Conservation (phyloP, 2,329 filamentous ascomycete species). For the Pseudogymnoascus sp. region DNA sequence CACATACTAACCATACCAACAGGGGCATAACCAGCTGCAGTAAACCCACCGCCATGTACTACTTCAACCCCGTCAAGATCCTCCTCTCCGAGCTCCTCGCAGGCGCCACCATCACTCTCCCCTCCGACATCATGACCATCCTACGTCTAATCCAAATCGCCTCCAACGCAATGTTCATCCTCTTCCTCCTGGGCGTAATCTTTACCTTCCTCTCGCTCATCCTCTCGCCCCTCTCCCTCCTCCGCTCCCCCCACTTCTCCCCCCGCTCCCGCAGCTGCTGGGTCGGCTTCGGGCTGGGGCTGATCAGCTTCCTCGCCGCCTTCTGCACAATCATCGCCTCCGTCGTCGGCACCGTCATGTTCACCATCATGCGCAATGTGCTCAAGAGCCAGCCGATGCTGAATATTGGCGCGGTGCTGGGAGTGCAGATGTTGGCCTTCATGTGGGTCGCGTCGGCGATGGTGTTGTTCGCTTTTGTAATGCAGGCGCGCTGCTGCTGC, state of each 20-base stretch:
- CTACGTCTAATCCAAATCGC: constrained; percentile 66
- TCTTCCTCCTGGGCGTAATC: constrained; percentile 67
- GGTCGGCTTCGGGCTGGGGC: constrained; percentile 58
- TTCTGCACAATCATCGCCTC: constrained; percentile 62
- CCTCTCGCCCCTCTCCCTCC: constrained; percentile 37
- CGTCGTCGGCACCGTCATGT: constrained; percentile 75
- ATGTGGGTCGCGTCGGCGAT: constrained; percentile 77
- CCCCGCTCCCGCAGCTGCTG: constrained; percentile 38
- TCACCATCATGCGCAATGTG: constrained; percentile 70
- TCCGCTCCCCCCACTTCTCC: constrained; percentile 1
- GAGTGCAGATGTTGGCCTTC: constrained; percentile 70
- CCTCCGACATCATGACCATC: constrained; percentile 63
- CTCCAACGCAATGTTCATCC: constrained; percentile 80
- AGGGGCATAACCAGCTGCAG: constrained; percentile 73
- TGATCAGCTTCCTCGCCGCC: constrained; percentile 60
- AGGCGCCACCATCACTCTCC: constrained; percentile 76
- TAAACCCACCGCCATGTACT: constrained; percentile 62
- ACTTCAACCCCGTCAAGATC: constrained; percentile 85
- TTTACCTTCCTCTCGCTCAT: constrained; percentile 68
- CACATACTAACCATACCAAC: constrained; percentile 49
- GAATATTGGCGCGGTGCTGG: constrained; percentile 66
- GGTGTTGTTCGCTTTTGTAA: constrained; percentile 59
- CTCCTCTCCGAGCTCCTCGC: constrained; percentile 71
- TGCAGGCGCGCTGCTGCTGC: constrained; percentile 41
- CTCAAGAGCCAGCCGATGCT: constrained; percentile 63